A percentile compares a stretch with the other conserved stretches of the same genome.
phyloP scores from a whole-genome alignment of 345 rosid species.

The Jatropha curcas region DNA sequence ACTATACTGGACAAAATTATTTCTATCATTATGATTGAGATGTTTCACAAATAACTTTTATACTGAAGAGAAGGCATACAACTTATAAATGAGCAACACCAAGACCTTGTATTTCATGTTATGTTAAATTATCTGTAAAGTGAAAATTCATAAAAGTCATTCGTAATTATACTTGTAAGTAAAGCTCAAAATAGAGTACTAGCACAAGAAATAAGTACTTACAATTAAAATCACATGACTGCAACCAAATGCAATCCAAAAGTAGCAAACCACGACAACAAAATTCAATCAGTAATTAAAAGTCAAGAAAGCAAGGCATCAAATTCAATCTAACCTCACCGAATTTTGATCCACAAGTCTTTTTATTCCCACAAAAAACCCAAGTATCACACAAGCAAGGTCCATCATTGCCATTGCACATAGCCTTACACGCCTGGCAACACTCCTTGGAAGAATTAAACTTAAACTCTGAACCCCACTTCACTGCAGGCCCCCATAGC shows the following conservation, averaged over 20 bases:
- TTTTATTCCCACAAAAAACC: conserved; percentile 81
- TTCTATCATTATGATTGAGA: no score
- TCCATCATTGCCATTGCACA: conserved; percentile 85
- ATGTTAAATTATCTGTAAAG: no score
- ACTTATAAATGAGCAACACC: background rate
- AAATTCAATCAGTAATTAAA: background rate
- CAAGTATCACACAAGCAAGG: conserved; percentile 97
- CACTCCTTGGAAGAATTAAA: conserved; percentile 68
- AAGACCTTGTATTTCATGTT: background rate
- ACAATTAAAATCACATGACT: no score
- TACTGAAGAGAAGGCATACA: no score
- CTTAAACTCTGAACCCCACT: conserved; percentile 95
- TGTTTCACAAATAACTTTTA: no score
- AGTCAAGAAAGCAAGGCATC: background rate
- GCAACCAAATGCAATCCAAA: background rate
- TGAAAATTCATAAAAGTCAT: background rate
- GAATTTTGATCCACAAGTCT: conserved; percentile 75
- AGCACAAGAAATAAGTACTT: no score
- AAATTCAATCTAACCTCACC: conserved; percentile 68
- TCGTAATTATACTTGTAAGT: background rate
- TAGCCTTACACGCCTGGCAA: conserved; percentile 81
- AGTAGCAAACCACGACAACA: background rate
- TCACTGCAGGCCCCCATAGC: conserved; percentile 97
- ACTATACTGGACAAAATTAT: background rate
- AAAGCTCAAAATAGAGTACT: no score